Conservation (phyloP, 2,329 filamentous ascomycete genomes). For the Diplodia scrobiculata region DNA sequence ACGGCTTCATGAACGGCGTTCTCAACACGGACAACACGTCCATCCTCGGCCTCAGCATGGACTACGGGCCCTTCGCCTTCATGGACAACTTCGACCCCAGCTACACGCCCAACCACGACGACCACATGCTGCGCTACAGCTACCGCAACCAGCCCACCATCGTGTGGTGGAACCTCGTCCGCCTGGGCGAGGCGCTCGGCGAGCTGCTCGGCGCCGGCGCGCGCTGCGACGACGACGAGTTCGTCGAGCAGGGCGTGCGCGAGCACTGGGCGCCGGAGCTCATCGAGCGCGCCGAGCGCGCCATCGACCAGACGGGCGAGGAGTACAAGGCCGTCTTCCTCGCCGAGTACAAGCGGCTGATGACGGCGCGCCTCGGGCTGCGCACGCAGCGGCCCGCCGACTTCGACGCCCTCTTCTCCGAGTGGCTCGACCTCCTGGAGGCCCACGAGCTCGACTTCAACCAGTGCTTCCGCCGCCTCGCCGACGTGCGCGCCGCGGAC, state of each 20-base stretch:
- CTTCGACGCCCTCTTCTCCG: conserved; percentile 79
- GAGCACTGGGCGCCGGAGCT: conserved; percentile 70
- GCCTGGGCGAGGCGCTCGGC: conserved; percentile 83
- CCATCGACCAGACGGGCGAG: conserved; percentile 78
- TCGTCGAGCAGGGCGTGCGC: conserved; percentile 70
- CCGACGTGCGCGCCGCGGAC: conserved; percentile 62
- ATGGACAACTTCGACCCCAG: conserved; percentile 93
- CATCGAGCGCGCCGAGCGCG: conserved; percentile 74
- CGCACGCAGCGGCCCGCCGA: conserved; percentile 69
- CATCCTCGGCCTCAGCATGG: conserved; percentile 81
- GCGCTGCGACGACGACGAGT: conserved; percentile 69
- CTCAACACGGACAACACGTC: conserved; percentile 98
- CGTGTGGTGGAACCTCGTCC: conserved; percentile 98
- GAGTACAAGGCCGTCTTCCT: conserved; percentile 89
- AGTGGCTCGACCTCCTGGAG: conserved; percentile 78
- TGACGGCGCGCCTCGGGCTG: conserved; percentile 78
- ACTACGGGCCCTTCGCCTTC: conserved; percentile 96
- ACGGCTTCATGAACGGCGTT: conserved; percentile 99
- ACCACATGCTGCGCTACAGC: conserved; percentile 80
- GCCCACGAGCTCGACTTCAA: conserved; percentile 86
- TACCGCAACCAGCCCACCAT: conserved; percentile 94
- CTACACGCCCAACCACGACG: conserved; percentile 97
- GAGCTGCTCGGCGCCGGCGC: conserved; percentile 81
- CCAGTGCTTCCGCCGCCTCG: conserved; percentile 84
- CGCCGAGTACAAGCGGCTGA: conserved; percentile 82